phyloP scores from a whole-genome alignment of 257 asterid species.

The Perilla frutescens region DNA sequence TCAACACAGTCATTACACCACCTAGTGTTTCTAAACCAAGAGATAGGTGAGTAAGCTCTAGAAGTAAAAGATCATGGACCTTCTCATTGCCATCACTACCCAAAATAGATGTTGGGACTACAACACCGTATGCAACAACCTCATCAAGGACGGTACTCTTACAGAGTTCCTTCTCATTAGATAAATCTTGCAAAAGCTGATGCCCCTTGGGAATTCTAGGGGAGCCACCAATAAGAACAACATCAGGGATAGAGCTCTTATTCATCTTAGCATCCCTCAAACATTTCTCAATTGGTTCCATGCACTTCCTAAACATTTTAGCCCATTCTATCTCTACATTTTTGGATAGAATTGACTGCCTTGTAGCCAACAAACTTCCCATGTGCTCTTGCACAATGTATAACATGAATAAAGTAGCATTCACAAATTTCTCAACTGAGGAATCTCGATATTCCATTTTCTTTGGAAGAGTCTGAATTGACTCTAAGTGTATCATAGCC shows the following conservation, averaged over 20 bases:
- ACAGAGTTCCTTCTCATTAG: slow-evolving; percentile 68
- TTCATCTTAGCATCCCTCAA: slow-evolving; percentile 91
- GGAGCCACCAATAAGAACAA: slow-evolving; percentile 59
- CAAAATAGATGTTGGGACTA: slow-evolving; percentile 65
- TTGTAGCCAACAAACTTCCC: too few species aligned
- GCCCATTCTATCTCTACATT: too few species aligned
- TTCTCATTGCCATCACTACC: slow-evolving; percentile 72
- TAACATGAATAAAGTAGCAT: too few species aligned
- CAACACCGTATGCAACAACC: slow-evolving; percentile 77
- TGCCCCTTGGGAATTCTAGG: slow-evolving; percentile 55
- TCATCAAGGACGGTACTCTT: slow-evolving; percentile 78
- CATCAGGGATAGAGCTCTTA: slow-evolving; percentile 75
- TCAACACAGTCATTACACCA: slow-evolving; percentile 66
- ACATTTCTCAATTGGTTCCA: slow-evolving; percentile 91
- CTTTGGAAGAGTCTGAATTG: slow-evolving; percentile 87
- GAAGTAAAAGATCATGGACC: slow-evolving; percentile 65
- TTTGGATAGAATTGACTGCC: too few species aligned
- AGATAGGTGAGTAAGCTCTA: slow-evolving; percentile 65
- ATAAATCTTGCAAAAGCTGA: slow-evolving; percentile 60
- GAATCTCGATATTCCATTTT: slow-evolving; percentile 78
- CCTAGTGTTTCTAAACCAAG: slow-evolving; percentile 66
- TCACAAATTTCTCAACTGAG: slow-evolving; percentile 67
- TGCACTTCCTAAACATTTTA: slow-evolving; percentile 66
- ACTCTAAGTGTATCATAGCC: slow-evolving; percentile 96
- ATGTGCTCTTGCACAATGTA: too few species aligned